phyloP scores from a whole-genome alignment of 179 eudicot species.

The Corrigiola litoralis region DNA sequence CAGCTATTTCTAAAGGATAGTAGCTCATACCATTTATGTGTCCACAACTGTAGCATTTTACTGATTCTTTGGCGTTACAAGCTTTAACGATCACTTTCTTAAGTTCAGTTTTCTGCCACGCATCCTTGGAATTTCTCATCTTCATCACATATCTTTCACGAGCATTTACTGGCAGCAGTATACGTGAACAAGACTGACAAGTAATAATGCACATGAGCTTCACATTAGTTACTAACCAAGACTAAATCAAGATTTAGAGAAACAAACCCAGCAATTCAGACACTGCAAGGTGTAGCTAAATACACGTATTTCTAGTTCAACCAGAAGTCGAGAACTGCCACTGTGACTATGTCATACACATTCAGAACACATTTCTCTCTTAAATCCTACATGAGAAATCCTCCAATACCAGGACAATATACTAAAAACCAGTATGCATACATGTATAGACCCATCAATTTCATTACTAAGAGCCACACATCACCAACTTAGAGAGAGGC shows the following conservation, averaged over 20 bases:
- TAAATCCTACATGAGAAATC: too few relatives aligned
- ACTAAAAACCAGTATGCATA: too few relatives aligned
- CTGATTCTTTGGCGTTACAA: constrained; percentile 41
- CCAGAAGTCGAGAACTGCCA: too few relatives aligned
- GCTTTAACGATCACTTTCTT: constrained; percentile 45
- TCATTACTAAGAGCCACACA: too few relatives aligned
- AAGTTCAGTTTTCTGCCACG: constrained; percentile 41
- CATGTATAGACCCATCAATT: too few relatives aligned
- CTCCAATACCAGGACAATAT: too few relatives aligned
- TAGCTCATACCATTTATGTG: constrained; percentile 53
- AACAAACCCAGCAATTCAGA: neutral
- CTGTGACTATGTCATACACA: too few relatives aligned
- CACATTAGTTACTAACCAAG: neutral
- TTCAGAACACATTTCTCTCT: too few relatives aligned
- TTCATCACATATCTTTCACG: constrained; percentile 42
- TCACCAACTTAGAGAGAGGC: too few relatives aligned
- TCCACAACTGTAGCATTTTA: constrained; percentile 64
- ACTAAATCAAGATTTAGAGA: neutral
- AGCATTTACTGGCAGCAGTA: constrained; percentile 53
- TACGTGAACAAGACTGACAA: constrained; percentile 57
- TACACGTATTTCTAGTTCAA: too few relatives aligned
- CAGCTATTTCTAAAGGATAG: neutral
- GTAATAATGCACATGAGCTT: neutral
- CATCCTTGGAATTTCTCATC: constrained; percentile 65
- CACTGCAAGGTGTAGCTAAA: too few relatives aligned